Conservation (phyloP, 306 rosid genomes). For the Oemleria cerasiformis region DNA sequence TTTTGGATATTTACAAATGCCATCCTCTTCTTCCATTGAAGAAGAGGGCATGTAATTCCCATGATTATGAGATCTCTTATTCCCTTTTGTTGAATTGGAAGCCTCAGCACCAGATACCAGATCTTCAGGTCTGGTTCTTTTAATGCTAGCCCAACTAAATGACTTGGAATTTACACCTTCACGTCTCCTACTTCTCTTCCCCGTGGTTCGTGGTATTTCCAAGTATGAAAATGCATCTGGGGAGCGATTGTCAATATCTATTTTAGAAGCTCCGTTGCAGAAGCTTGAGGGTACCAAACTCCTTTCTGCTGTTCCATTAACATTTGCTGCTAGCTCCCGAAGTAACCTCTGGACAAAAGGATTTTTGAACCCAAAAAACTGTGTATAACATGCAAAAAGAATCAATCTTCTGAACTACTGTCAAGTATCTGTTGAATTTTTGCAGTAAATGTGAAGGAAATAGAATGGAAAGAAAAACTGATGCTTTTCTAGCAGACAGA, state of each 20-base stretch:
- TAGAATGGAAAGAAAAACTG: slow-evolving; percentile 1
- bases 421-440: not conserved
- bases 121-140: slow-evolving; percentile 42
- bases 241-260: slow-evolving; percentile 25
- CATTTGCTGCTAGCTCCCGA: slow-evolving; percentile 61
- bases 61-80: slow-evolving; percentile 29
- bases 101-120: slow-evolving; percentile 27
- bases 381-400: slow-evolving; percentile 28
- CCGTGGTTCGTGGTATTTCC: slow-evolving; percentile 30
- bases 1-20: slow-evolving; percentile 20
- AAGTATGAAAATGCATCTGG: slow-evolving; percentile 29
- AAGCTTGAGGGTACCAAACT: slow-evolving; percentile 35
- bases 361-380: slow-evolving; percentile 93
- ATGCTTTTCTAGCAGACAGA: not conserved
- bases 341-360: slow-evolving; percentile 71
- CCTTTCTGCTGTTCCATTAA: slow-evolving; percentile 51
- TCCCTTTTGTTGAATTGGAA: slow-evolving; percentile 24
- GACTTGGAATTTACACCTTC: slow-evolving; percentile 32
- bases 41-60: slow-evolving; percentile 24
- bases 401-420: not conserved
- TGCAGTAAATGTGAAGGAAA: slow-evolving; percentile 10
- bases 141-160: slow-evolving; percentile 24
- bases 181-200: slow-evolving; percentile 62
- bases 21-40: slow-evolving; percentile 28
- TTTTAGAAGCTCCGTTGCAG: slow-evolving; percentile 34